These are phyloP conservation scores for Ophiostoma fasciatum DNA, from an alignment of 2,329 filamentous ascomycete genomes.

Conservation along the genomic window DNA sequence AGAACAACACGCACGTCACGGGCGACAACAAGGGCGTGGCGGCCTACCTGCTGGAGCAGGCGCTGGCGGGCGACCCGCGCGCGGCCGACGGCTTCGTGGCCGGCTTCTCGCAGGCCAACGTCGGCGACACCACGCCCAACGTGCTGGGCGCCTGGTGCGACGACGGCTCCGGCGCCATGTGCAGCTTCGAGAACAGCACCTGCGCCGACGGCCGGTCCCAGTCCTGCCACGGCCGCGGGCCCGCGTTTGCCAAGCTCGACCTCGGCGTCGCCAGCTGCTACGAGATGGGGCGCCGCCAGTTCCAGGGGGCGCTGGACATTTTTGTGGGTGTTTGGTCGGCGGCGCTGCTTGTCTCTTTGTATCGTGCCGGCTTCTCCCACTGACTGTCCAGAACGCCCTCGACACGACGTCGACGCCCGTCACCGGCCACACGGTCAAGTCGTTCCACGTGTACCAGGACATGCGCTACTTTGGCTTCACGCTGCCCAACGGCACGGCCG, in stretches of 20 bases:
- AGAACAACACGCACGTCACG: slow-evolving; percentile 77
- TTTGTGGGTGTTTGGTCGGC: slow-evolving; percentile 23
- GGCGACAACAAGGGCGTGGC: slow-evolving; percentile 93
- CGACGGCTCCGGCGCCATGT: slow-evolving; percentile 58
- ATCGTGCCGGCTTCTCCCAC: background rate
- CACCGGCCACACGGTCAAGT: slow-evolving; percentile 52
- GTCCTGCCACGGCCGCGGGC: slow-evolving; percentile 59
- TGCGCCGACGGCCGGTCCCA: slow-evolving; percentile 57
- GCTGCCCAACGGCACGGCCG: slow-evolving; percentile 54
- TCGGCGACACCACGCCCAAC: slow-evolving; percentile 81
- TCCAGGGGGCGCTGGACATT: slow-evolving; percentile 35
- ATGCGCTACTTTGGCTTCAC: slow-evolving; percentile 62
- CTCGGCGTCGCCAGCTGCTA: slow-evolving; percentile 60
- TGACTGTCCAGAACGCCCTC: slow-evolving; percentile 32
- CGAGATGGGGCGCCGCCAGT: slow-evolving; percentile 64
- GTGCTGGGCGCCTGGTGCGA: slow-evolving; percentile 76
- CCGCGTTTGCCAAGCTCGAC: slow-evolving; percentile 51
- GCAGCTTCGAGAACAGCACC: slow-evolving; percentile 68
- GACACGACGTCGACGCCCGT: slow-evolving; percentile 32
- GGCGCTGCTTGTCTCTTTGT: background rate
- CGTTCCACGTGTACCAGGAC: slow-evolving; percentile 75
- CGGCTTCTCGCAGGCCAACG: slow-evolving; percentile 81
- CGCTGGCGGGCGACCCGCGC: slow-evolving; percentile 31
- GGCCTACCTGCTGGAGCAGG: slow-evolving; percentile 66
- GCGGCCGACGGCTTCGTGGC: slow-evolving; percentile 56